Base-by-base conservation (phyloP, 169 alveolate species). In the Theileria annulata region DNA sequence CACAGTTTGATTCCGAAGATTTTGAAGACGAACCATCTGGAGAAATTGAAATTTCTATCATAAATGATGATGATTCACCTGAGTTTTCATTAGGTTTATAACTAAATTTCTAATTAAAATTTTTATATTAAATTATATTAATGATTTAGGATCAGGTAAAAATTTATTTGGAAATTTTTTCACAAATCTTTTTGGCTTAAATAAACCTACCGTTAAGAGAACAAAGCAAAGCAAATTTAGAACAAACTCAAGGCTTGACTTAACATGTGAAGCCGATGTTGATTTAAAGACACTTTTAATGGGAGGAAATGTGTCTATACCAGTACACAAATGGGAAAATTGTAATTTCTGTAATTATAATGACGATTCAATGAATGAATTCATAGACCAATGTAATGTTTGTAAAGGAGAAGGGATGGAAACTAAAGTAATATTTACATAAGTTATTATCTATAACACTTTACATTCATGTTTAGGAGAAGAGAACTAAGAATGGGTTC, bases 401-500 rank as follows among this genome's bases (percentile, higher is more conserved):
- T 81, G 88, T 37, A 17, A 63, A 8, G 88, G 88, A 5, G 60
- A 60, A 33, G 88, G 88, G 17, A 75, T 75, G 83, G 62, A 64
- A 33, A 30, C 84, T 19, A 81, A 81, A 31, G 73, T 64, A 4
- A 5, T 10, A 5, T 15, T 37, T 2, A 25, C 73, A 5, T 17
- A 25, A 0, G 8, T 15, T 21, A 19, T 2, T 64, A 64, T 10
- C 0, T 19, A 10, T 25, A 5, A 33, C 73, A 25, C 63, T 15
- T 64, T 37, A 64, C 3, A 63, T 15, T 25, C n/a, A 10, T 47
- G 27, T 21, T 1, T 64, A 64, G 77, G 66, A 70, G 37, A 71
- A 81, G 79, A 77, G 84, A n/a, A 72, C 88, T 0, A 82, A 76
- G 19, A 74, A 74, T 25, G 88, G 88, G 17, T 75, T 69, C 31